These are phyloP conservation scores for Starmerella asiatica DNA, from an alignment of 805 yeast genomes.

Conservation along the genomic window DNA sequence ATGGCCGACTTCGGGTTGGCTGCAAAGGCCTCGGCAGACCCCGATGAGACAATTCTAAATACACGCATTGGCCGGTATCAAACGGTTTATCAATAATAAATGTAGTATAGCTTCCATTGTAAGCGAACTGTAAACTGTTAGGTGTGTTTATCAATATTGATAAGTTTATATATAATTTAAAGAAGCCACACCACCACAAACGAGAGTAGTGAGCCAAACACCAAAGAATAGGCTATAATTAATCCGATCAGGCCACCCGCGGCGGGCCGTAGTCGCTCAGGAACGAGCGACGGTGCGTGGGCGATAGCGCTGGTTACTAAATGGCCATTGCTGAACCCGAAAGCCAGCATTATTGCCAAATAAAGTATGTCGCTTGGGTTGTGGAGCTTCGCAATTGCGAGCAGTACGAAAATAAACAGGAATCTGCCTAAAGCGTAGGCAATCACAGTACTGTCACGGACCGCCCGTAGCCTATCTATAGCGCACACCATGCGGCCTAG, in stretches of 20 bases:
- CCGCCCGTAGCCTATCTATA: slow-evolving; percentile 29
- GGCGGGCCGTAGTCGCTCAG: slow-evolving; percentile 64
- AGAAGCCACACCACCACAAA: slow-evolving; percentile 35
- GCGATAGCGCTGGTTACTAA: slow-evolving; percentile 67
- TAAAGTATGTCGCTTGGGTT: slow-evolving; percentile 35
- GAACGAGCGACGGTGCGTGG: slow-evolving; percentile 49
- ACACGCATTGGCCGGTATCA: slow-evolving; percentile 5
- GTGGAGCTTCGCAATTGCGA: slow-evolving; percentile 48
- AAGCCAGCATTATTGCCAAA: slow-evolving; percentile 52
- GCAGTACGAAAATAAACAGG: slow-evolving; percentile 55
- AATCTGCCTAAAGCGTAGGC: slow-evolving; percentile 41
- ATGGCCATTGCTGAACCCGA: slow-evolving; percentile 85
- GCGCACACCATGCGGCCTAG: slow-evolving; percentile 63
- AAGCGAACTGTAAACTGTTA: too few species aligned
- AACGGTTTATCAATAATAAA: slow-evolving; percentile 10
- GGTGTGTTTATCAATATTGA: too few species aligned
- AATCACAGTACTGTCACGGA: slow-evolving; percentile 35
- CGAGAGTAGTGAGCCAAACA: slow-evolving; percentile 65
- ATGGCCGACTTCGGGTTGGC: background rate
- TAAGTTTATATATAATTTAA: too few species aligned
- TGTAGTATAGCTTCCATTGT: too few species aligned
- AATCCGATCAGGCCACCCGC: slow-evolving; percentile 90
- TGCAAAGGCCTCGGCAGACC: background rate
- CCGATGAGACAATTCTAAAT: background rate
- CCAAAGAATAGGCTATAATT: slow-evolving; percentile 62